A percentile compares a stretch with the other conserved stretches of the same genome.
phyloP scores from a whole-genome alignment of 1,139 yeast species.

The Blastobotrys indianensis region DNA sequence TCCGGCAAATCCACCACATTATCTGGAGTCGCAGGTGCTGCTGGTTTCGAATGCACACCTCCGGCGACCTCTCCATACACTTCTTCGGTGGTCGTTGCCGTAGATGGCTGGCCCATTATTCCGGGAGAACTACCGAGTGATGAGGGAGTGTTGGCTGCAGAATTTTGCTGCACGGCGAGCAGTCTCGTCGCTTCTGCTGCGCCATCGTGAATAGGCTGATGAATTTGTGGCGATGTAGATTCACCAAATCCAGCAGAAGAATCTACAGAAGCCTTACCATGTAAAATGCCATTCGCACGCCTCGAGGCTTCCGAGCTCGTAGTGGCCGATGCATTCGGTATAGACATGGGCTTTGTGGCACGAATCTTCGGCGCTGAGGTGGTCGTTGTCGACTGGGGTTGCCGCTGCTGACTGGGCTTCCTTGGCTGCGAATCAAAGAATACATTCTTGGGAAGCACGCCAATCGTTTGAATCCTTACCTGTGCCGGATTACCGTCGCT shows the following conservation, averaged over 20 bases:
- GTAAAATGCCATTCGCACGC: no score
- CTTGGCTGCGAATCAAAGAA: conserved; percentile 46
- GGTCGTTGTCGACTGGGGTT: neutral
- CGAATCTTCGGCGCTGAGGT: no score
- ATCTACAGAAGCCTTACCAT: no score
- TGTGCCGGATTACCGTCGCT: conserved; percentile 5
- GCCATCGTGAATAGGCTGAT: no score
- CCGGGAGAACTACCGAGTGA: conserved; percentile 4
- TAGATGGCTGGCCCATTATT: conserved; percentile 21
- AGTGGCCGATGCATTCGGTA: no score
- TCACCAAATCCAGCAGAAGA: no score
- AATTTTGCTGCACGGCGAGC: conserved; percentile 2
- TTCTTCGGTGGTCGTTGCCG: conserved; percentile 24
- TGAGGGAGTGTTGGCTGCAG: neutral
- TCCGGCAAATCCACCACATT: conserved; percentile 21
- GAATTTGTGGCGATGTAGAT: no score
- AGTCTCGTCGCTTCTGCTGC: conserved; percentile 5
- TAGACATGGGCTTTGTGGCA: no score
- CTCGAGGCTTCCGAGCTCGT: no score
- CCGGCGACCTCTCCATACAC: conserved; percentile 27
- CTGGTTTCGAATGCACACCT: conserved; percentile 21
- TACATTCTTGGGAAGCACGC: conserved; percentile 54
- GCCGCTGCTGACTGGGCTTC: neutral
- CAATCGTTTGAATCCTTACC: conserved; percentile 32
- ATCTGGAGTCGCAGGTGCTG: conserved; percentile 21